A percentile compares a stretch with the other conserved stretches of the same genome.
phyloP scores from a whole-genome alignment of 768 basidiomycete genomes.

The Mrakia frigida region DNA sequence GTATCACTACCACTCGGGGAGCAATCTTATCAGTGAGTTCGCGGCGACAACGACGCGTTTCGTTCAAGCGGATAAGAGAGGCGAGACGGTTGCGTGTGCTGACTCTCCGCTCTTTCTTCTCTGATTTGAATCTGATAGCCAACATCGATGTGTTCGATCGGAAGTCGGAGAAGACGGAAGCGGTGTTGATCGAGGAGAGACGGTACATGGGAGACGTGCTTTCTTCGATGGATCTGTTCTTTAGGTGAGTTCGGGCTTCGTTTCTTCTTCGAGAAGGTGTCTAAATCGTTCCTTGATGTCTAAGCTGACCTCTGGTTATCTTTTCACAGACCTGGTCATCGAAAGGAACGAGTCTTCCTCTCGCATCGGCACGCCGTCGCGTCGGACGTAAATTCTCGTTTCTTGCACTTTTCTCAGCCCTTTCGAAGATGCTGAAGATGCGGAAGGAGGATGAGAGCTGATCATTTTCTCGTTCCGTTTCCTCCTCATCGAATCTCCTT shows the following conservation, averaged over 20 bases:
- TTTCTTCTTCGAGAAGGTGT: neutral
- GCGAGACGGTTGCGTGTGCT: no score
- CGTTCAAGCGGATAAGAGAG: no score
- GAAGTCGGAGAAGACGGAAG: neutral
- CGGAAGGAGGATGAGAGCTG: no score
- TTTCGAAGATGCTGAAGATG: no score
- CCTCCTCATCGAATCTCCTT: no score
- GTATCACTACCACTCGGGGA: neutral
- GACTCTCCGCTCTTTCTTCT: no score
- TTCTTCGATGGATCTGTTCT: neutral
- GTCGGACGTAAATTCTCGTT: neutral
- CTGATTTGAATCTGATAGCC: neutral
- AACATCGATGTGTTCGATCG: slow-evolving; percentile 1
- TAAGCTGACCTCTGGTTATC: neutral
- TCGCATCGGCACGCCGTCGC: slow-evolving; percentile 2
- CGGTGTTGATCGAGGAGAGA: neutral
- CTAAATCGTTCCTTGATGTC: neutral
- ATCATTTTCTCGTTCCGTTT: no score
- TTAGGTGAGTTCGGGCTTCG: neutral
- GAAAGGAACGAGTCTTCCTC: neutral
- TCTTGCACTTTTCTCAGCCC: no score
- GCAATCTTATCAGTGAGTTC: neutral
- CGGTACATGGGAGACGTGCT: slow-evolving; percentile 5
- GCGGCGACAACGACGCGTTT: neutral
- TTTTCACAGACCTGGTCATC: neutral